Base-by-base conservation (phyloP, 2,329 filamentous ascomycete species). In the Apiospora pterosperma region DNA sequence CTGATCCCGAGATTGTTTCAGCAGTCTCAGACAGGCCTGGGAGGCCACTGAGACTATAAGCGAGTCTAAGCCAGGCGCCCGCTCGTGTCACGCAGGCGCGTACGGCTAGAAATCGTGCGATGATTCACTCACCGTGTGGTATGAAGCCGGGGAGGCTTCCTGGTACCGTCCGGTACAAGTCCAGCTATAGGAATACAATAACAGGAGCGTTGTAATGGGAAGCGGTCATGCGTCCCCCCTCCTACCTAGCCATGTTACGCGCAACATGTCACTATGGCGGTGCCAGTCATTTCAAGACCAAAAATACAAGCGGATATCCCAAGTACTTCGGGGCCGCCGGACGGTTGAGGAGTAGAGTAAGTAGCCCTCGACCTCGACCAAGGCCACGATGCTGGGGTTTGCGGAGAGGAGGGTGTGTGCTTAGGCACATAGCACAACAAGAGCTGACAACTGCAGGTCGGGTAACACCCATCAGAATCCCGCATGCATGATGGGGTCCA, bases 401-500 rank as follows among this genome's bases (percentile, higher is more conserved):
- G 19, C 21, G 36, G 34, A 28, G 59, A 5, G 25, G 36, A 38
- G 36, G 59, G 23, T 19, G 16, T 61, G 59, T 31, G 59, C 25
- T 41, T 61, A 61, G 39, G 59, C 23, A 14, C 23, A 34, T 19
- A n/a, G 19, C 44, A n/a, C 25, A 6, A 31, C 23, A 25, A 55
- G n/a, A 55, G 59, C 23, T 61, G 59, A 61, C 36, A 61, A 61
- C 23, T 61, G 59, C 59, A 61, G 23, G 59, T 41, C 39, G 59
- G 59, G 59, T 61, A 61, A 41, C 36, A 41, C 36, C 36, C 48
- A 55, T 31, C 48, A 55, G 28, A 39, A 36, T n/a, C 36, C 36
- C 31, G 34, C 21, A 59, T 31, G 36, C 36, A 41, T 14, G 21
- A n/a, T 25, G 59, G 59, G 59, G 59, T 34, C 34, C 48, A 7